These are phyloP conservation scores for Oryza rufipogon DNA, from an alignment of 176 grass and related monocot genomes.

Conservation along the genomic window DNA sequence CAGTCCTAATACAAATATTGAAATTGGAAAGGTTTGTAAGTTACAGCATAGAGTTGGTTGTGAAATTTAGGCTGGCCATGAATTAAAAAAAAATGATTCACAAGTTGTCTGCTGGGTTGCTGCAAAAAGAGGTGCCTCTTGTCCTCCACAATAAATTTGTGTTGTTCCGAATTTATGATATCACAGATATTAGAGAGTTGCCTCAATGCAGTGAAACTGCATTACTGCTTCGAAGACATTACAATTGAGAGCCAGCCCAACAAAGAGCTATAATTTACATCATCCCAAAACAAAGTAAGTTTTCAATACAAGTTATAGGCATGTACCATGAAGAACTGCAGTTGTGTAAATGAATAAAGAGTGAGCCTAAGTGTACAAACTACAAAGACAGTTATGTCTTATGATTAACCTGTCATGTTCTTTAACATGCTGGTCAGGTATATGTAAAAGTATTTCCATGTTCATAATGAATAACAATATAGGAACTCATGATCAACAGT, in stretches of 20 bases:
- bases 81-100: not conserved
- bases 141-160: not conserved
- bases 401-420: not conserved
- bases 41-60: conserved; percentile 1
- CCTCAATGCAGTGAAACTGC: not conserved
- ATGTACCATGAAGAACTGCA: conserved; percentile 6
- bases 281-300: not conserved
- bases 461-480: not conserved
- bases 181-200: conserved; percentile 7
- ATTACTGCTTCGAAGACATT: not conserved
- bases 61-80: not conserved
- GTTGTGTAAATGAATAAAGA: not conserved
- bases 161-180: conserved; percentile 24
- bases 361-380: not conserved
- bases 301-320: not conserved
- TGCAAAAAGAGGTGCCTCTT: not conserved
- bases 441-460: not conserved
- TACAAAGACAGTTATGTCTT: not conserved
- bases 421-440: not conserved
- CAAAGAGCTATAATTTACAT: not conserved
- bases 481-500: not conserved
- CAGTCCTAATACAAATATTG: not conserved
- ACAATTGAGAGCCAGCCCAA: not conserved
- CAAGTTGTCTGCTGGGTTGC: not conserved
- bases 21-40: conserved; percentile 23